Base-by-base conservation (phyloP, 306 rosid species). In the Cajanus cajan region DNA sequence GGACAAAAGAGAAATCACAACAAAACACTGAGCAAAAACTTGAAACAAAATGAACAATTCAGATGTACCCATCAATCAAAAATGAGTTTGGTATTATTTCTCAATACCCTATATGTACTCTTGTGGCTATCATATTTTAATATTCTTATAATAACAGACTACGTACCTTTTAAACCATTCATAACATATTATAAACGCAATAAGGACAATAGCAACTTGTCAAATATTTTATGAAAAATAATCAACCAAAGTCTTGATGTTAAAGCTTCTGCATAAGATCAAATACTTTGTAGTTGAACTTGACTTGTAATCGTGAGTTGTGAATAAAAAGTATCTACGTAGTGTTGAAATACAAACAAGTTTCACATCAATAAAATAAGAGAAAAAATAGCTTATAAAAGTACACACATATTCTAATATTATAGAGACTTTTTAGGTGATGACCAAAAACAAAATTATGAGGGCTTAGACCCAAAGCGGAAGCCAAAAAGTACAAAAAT, bases 31-130 rank as follows among this genome's bases (percentile, higher is more conserved):
- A 40, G 12, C 15, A 6, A 62, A 61, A 8, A 9, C 43, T 62
- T 18, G 9, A 76, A 47, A 76, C 39, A 13, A 54, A 18, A 48
- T 8, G 48, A 77, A 51, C 74, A 39, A 67, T 54, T 54, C 6
- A 54, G 36, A 54, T 78, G 59, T 54, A 39, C 5, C 55, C 9
- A 63, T 47, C 63, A 47, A 50, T 66, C 33, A 67, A 36, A 64
- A n/a, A 39, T 8, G 2, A 64, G 73, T 48, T 64, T 8, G 80
- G 51, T 64, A 51, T 66, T 77, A 45, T 50, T 64, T 76, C 52
- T 48, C 7, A 39, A 33, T 72, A 11, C 33, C 5, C 51, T 18
- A 1, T 64, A 19, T 8, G 34, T 19, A 24, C 12, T 22, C 73
- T 25, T 44, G 8, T 24, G 10, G 3, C 14, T 13, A 68, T 68